Percentiles rank a stretch among this genome's conserved stretches.
Conservation (phyloP, 192 early-diverging fungal genomes). For the Coemansia sp. region DNA sequence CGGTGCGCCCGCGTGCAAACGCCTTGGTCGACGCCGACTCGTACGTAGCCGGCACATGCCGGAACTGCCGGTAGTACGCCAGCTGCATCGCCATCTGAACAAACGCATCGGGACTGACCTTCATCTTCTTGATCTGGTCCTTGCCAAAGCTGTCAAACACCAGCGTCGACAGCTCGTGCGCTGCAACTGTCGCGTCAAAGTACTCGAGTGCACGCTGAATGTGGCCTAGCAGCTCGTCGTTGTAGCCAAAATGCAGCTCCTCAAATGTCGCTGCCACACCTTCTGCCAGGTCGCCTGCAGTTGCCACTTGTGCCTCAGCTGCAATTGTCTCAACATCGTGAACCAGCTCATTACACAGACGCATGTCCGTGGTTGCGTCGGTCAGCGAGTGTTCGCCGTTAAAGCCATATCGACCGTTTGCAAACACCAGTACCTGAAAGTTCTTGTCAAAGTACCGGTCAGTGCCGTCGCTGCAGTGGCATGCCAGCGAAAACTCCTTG, state of each 20-base stretch:
- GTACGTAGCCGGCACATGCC: constrained; percentile 64
- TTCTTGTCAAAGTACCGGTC: constrained; percentile 81
- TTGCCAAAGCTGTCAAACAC: constrained; percentile 75
- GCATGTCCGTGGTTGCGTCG: constrained; percentile 78
- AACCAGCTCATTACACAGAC: constrained; percentile 69
- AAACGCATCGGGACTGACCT: constrained; percentile 66
- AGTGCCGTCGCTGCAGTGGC: constrained; percentile 78
- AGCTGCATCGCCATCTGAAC: constrained; percentile 77
- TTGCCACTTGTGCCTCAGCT: neutral
- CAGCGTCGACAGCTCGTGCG: constrained; percentile 66
- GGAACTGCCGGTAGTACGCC: constrained; percentile 67
- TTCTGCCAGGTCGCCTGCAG: constrained; percentile 4
- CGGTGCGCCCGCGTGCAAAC: constrained; percentile 70
- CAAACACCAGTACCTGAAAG: constrained; percentile 76
- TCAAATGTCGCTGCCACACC: constrained; percentile 6
- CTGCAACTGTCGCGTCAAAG: constrained; percentile 65
- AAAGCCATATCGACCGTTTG: constrained; percentile 78
- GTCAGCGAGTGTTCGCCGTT: constrained; percentile 70
- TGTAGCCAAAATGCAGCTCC: constrained; percentile 56
- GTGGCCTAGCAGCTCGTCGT: constrained; percentile 43
- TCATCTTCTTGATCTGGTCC: constrained; percentile 63
- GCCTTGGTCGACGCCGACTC: constrained; percentile 70
- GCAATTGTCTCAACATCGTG: constrained; percentile 49
- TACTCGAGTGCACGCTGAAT: constrained; percentile 61
- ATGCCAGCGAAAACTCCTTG: constrained; percentile 71